A percentile compares a stretch with the other conserved stretches of the same genome.
Evolutionary conservation across 2,329 filamentous ascomycete genomes (phyloP).

Genomic region (Claviceps sp.): DNA sequence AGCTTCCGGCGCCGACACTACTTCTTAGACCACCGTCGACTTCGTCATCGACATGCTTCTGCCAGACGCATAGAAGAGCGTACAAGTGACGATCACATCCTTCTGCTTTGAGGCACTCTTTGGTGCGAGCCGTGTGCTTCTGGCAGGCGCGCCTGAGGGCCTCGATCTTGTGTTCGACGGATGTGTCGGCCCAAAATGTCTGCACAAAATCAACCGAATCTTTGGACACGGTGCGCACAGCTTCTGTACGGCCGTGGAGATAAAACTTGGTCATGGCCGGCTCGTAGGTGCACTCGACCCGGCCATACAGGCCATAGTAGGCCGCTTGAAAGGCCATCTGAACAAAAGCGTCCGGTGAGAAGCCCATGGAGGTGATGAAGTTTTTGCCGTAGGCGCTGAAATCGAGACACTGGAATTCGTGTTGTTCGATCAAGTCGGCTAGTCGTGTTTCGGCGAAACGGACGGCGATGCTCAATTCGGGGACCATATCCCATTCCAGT

Average conservation of each 20-base stretch:
- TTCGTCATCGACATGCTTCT: constrained; percentile 64
- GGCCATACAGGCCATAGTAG: constrained; percentile 91
- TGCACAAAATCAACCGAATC: constrained; percentile 82
- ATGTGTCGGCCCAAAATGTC: constrained; percentile 88
- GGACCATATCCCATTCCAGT: constrained; percentile 93
- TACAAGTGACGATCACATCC: constrained; percentile 91
- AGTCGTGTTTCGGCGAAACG: constrained; percentile 91
- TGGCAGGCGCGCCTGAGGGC: constrained; percentile 72
- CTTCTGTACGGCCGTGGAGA: constrained; percentile 88
- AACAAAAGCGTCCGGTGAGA: constrained; percentile 93
- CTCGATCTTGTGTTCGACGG: constrained; percentile 70
- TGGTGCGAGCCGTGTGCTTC: constrained; percentile 68
- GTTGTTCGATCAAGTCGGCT: constrained; percentile 89
- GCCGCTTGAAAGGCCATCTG: constrained; percentile 99
- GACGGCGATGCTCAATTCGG: constrained; percentile 78
- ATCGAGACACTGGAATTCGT: constrained; percentile 87
- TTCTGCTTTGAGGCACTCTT: constrained; percentile 75
- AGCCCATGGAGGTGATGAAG: constrained; percentile 93
- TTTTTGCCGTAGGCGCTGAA: constrained; percentile 88
- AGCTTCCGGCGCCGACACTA: constrained; percentile 40
- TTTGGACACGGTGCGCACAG: constrained; percentile 71
- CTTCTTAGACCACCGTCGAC: constrained; percentile 37
- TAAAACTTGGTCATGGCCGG: constrained; percentile 96
- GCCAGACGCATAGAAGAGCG: constrained; percentile 89
- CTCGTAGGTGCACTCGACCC: constrained; percentile 90